Evolutionary conservation across 2,329 filamentous ascomycete species (phyloP).

Genomic region (Sclerotinia sclerotiorum): DNA sequence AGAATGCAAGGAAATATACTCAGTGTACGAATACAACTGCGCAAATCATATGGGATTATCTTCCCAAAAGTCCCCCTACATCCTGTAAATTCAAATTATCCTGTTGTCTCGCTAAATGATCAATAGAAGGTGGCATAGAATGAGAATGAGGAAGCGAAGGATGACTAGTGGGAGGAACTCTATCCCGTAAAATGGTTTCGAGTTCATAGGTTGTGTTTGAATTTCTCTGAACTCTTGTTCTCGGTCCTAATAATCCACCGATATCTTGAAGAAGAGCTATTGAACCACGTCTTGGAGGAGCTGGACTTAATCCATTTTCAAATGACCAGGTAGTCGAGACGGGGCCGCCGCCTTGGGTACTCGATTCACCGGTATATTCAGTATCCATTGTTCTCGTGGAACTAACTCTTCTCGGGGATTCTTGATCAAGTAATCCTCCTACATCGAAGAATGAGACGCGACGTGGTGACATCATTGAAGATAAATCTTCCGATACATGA

Average conservation of each 20-base stretch:
- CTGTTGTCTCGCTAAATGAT: constrained; percentile 1
- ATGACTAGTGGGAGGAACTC: neutral
- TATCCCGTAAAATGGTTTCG: constrained; percentile 35
- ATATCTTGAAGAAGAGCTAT: constrained; percentile 59
- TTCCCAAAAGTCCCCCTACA: constrained; percentile 4
- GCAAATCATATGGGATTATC: neutral
- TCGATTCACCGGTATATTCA: constrained; percentile 33
- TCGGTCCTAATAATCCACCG: constrained; percentile 53
- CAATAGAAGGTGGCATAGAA: neutral
- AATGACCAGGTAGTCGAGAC: constrained; percentile 29
- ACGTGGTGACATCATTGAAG: constrained; percentile 50
- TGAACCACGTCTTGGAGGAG: constrained; percentile 53
- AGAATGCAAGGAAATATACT: neutral
- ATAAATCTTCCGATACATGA: constrained; percentile 32
- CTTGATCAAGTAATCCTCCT: constrained; percentile 68
- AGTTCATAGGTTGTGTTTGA: constrained; percentile 33
- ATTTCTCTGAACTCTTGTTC: constrained; percentile 28
- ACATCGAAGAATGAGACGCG: constrained; percentile 82
- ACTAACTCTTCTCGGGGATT: constrained; percentile 36
- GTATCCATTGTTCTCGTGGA: constrained; percentile 35
- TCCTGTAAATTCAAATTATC: constrained; percentile 4
- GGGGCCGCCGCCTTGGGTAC: constrained; percentile 25
- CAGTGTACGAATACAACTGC: too few species aligned
- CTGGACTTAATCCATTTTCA: constrained; percentile 43
- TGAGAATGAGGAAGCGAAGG: neutral